These are phyloP conservation scores for Gelatoporia subvermispora DNA, from an alignment of 768 basidiomycete genomes.

Conservation along the genomic window DNA sequence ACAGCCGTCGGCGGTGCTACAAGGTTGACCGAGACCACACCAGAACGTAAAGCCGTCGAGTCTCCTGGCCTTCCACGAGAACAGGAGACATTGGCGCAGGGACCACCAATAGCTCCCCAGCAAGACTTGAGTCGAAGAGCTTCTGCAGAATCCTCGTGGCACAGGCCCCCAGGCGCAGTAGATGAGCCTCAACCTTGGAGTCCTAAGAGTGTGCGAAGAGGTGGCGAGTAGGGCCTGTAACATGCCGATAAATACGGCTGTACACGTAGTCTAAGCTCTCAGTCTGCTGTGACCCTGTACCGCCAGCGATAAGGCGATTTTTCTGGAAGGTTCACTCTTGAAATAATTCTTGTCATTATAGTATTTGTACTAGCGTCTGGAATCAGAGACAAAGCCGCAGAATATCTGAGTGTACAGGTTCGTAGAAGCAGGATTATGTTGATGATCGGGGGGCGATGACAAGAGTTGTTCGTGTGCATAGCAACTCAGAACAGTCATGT, in stretches of 20 bases:
- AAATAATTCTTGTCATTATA: background rate
- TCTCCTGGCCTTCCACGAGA: background rate
- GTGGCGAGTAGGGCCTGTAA: background rate
- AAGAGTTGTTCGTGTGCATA: no score
- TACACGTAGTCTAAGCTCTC: conserved; percentile 1
- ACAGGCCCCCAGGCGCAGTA: conserved; percentile 4
- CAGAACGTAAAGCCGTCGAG: background rate
- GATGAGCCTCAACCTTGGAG: conserved; percentile 36
- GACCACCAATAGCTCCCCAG: background rate
- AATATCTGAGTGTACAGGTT: no score
- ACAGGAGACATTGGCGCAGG: background rate
- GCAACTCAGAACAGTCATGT: no score
- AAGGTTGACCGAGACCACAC: background rate
- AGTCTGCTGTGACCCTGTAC: background rate
- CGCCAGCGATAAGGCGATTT: no score
- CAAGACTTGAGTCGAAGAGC: background rate
- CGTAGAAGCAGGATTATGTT: no score
- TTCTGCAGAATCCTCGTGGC: background rate
- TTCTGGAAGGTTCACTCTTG: no score
- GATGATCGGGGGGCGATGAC: no score
- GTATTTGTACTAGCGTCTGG: background rate
- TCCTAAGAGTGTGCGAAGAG: conserved; percentile 25
- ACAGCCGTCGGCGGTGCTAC: conserved; percentile 13
- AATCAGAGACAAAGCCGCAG: background rate
- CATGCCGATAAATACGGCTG: conserved; percentile 3